Base-by-base conservation (phyloP, 805 yeast genomes). In the Yamadazyma endophytica region DNA sequence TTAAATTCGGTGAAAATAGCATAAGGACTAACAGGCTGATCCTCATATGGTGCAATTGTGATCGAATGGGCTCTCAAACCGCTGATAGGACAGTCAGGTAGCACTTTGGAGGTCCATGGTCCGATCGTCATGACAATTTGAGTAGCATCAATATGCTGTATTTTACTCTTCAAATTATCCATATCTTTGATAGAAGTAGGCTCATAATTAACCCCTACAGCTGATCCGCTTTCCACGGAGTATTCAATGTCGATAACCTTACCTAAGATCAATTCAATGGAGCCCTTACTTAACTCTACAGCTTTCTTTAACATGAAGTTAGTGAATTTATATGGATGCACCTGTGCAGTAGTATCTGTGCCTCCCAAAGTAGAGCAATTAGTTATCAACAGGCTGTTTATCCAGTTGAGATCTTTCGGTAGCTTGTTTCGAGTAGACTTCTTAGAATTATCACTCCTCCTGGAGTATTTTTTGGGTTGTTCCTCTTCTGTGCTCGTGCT, bases 51-150 rank as follows among this genome's bases (percentile, higher is more conserved):
- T 26, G 85, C 76, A 33, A 92, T 75, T 1, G 96, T 88, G 50
- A 90, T 89, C 17, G 96, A 86, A 60, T 92, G 97, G 1, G 97
- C 97, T 45, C 97, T 72, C 41, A 90, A 65, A 4, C 97, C 97
- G 2, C 90, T 80, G 9, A 90, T 88, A 17, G 97, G 98, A 53
- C 97, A 89, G 44, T 83, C 88, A 2, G 95, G 95, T 36, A 90
- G 61, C 25, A 90, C 75, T 49, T 80, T 82, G 2, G 96, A 82
- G 2, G 97, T 88, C 98, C 98, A 90, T 9, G 98, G 98, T 0
- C 98, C 98, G 45, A 86, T 84, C 0, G 95, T 68, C 47, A 92
- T 65, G 8, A 90, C 79, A n/a, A 87, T 78, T 46, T 84, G 79
- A 50, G 84, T 86, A 33, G 85, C 92, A 9, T 47, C 51, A 9